Base-by-base conservation (phyloP, 2,329 filamentous ascomycete genomes). In the Xylariales sp. region DNA sequence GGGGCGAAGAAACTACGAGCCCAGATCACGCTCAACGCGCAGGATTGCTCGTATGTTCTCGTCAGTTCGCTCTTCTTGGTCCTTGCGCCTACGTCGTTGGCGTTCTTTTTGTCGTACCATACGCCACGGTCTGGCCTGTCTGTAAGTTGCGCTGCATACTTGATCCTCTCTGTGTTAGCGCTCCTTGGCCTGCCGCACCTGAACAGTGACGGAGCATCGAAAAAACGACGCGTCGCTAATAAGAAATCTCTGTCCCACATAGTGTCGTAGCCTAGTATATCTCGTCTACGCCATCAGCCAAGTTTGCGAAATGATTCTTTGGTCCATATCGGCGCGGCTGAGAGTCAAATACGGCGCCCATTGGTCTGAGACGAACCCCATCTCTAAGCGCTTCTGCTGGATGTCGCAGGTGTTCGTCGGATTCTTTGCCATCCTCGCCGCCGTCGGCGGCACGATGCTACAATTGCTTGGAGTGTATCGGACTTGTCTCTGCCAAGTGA, bases 271-370 rank as follows among this genome's bases (percentile, higher is more conserved):
- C 50, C 57, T 80, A 43, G 79, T 76, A 3, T 78, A 79, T 53
- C 68, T 79, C 2, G 50, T 79, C n/a, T 80, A 80, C 56, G 75
- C 74, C 41, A 62, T 76, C 23, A 76, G 73, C 41, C 79, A 81
- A 67, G 70, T 76, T 0, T 70, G 72, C 50, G 75, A 77, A 68
- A 76, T 79, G 69, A 59, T 68, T 2, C 66, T 78, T 6, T 79
- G 77, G 77, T 65, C 70, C 3, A 72, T 72, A 54, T 75, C 77
- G 39, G 74, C 73, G 14, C 67, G 72, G 9, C 66, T 78, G n/a
- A 71, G 71, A 43, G 68, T 76, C 12, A 34, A 60, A 45, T 73
- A 77, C 55, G 76, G 76, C 36, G 68, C 68, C 14, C 65, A 67
- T 3, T 78, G 77, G 76, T 73, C 71, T 16, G 71, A 73, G 60